These are phyloP conservation scores for Zygoascus ofunaensis DNA, from an alignment of 805 yeast genomes.

Conservation along the genomic window DNA sequence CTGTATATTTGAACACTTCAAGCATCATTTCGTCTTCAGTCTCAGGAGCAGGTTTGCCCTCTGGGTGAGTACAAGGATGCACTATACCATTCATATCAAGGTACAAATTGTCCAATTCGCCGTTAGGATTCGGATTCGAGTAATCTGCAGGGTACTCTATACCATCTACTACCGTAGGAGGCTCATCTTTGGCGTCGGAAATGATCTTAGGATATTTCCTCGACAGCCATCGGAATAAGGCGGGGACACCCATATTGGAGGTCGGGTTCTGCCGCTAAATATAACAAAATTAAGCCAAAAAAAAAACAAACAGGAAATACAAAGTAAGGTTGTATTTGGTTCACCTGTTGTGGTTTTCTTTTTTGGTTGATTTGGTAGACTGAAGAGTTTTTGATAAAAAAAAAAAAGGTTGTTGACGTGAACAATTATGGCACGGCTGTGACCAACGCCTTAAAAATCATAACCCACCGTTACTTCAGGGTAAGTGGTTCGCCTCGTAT, in stretches of 20 bases:
- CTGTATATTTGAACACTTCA: constrained; percentile 87
- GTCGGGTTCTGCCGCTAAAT: no score
- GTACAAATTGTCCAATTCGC: constrained; percentile 88
- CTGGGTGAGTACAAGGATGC: constrained; percentile 98
- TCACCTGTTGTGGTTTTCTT: no score
- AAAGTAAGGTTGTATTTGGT: no score
- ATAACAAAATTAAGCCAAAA: no score
- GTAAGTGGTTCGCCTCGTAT: no score
- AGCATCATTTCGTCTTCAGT: constrained; percentile 95
- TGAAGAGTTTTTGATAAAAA: no score
- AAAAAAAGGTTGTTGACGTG: no score
- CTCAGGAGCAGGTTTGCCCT: constrained; percentile 89
- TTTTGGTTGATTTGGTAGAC: no score
- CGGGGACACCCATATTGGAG: constrained; percentile 69
- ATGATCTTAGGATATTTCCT: constrained; percentile 89
- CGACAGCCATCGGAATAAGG: constrained; percentile 93
- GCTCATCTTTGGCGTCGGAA: constrained; percentile 77
- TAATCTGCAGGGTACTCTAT: constrained; percentile 57
- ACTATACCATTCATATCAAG: constrained; percentile 99
- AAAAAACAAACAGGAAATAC: no score
- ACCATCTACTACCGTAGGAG: constrained; percentile 46
- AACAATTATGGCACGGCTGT: no score
- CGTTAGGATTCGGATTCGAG: constrained; percentile 79
- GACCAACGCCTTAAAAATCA: no score
- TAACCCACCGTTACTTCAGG: no score